Conservation (phyloP, 2,329 filamentous ascomycete species). For the Moelleriella libera region DNA sequence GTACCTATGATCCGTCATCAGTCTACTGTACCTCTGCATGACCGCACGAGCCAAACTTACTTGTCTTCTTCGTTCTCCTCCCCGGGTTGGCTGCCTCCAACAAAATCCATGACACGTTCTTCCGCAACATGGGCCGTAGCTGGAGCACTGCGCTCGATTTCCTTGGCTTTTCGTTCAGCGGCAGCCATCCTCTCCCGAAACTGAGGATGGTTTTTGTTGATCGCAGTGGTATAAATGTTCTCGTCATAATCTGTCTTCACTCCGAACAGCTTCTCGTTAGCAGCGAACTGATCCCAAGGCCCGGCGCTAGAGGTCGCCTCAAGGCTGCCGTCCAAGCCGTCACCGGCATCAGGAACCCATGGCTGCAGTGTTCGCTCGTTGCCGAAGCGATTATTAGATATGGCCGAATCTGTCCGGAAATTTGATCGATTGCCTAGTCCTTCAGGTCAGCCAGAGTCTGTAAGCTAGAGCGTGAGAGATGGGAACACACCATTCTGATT, state of each 20-base stretch:
- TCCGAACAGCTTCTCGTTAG: slow-evolving; percentile 78
- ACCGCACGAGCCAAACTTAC: slow-evolving; percentile 24
- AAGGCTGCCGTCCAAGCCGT: slow-evolving; percentile 55
- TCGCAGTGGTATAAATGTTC: slow-evolving; percentile 83
- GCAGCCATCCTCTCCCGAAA: slow-evolving; percentile 66
- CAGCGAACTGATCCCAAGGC: slow-evolving; percentile 87
- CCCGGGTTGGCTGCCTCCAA: slow-evolving; percentile 47
- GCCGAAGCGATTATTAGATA: slow-evolving; percentile 57
- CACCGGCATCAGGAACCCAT: slow-evolving; percentile 58
- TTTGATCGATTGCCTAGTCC: slow-evolving; percentile 45
- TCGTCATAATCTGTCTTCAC: slow-evolving; percentile 85
- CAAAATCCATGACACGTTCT: slow-evolving; percentile 62
- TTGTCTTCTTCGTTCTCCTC: slow-evolving; percentile 87
- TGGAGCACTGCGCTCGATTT: slow-evolving; percentile 68
- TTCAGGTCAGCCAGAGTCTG: neutral
- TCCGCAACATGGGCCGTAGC: slow-evolving; percentile 77
- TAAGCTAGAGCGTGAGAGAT: too few relatives aligned
- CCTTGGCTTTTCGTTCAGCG: slow-evolving; percentile 72
- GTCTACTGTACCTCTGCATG: slow-evolving; percentile 3
- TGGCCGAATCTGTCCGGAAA: slow-evolving; percentile 81
- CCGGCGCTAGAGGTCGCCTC: slow-evolving; percentile 39
- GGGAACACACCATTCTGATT: slow-evolving; percentile 21
- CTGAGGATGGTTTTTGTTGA: slow-evolving; percentile 70
- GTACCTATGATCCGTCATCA: slow-evolving; percentile 41
- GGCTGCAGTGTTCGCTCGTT: slow-evolving; percentile 65